Conservation (phyloP, 768 basidiomycete genomes). For the Cystofilobasidium bisporidii region DNA sequence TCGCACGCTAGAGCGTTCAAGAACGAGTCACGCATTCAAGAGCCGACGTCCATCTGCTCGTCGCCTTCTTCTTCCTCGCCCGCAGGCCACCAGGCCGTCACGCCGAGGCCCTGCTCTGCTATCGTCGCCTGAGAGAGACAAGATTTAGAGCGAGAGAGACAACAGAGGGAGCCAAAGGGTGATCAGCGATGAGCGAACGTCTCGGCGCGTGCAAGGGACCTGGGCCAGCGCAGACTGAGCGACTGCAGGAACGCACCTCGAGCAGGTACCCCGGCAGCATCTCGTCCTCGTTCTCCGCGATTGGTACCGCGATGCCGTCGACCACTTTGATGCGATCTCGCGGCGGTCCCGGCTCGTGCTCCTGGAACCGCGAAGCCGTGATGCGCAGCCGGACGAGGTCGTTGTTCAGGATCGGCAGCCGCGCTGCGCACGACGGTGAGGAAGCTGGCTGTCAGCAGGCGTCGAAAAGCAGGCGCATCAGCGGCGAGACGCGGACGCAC, state of each 20-base stretch:
- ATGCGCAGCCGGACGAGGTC: conserved; percentile 40
- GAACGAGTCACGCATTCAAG: background rate
- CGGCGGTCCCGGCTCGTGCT: conserved; percentile 37
- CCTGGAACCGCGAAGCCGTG: conserved; percentile 38
- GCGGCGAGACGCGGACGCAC: background rate
- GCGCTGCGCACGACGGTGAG: conserved; percentile 23
- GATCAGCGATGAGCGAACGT: too few species aligned
- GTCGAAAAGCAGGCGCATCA: too few species aligned
- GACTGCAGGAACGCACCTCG: conserved; percentile 38
- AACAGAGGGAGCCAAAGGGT: background rate
- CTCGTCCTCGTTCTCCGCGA: conserved; percentile 34
- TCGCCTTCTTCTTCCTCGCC: conserved; percentile 33
- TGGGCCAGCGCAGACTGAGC: too few species aligned
- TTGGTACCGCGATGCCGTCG: conserved; percentile 22
- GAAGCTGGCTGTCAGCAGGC: background rate
- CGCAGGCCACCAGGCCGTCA: conserved; percentile 41
- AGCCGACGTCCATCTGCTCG: conserved; percentile 24
- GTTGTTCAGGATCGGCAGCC: conserved; percentile 36
- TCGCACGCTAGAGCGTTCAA: too few species aligned
- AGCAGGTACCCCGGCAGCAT: conserved; percentile 39
- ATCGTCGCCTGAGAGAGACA: conserved; percentile 40
- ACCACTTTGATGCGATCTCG: conserved; percentile 27
- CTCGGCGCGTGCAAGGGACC: background rate
- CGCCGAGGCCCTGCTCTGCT: conserved; percentile 41
- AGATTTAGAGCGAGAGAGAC: background rate